Evolutionary conservation across 495 filamentous ascomycete genomes (phyloP), one percentile per base, ranked within the genome.

Genomic region (Podospora pseudopauciseta): DNA sequence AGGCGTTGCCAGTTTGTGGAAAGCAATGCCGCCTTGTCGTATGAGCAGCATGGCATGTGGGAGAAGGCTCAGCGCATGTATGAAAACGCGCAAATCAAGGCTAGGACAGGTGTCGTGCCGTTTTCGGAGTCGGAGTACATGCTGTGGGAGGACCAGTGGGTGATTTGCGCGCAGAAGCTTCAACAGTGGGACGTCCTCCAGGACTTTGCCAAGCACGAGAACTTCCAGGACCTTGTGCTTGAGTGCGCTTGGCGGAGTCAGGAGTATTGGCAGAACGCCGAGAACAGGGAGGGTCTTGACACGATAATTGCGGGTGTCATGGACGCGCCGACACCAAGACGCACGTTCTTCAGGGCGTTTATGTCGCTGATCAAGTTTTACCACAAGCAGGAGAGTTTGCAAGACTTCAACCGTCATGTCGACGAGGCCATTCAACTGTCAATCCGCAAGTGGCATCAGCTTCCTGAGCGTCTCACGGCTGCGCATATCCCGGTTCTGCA

Each of bases 141-240:
- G 87, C 85, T 99, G 1, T 99, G 96, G 96, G 96, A 99, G 79
- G 96, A 99, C 77, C 96, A 99, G 71, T 99, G 96, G 96, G 86
- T 98, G 44, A 85, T 96, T 55, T 98, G 96, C 75, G 95, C 94
- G 2, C 92, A 98, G 79, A 99, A 98, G 81, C 86, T 99, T 53
- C 96, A 99, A 75, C 96, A 98, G 71, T 99, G 96, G 96, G 96
- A 99, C 65, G 91, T 99, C 65, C 79, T 99, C 30, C 91, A 89
- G 65, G 96, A 99, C 70, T 98, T 97, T 70, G 94, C 96, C n/a
- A 98, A 98, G 78, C 94, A 98, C 68, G 96, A 99, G 73, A 99
- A 98, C 72, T 89, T 96, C 78, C 97, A 97, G 75, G 96, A 99
- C 73, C 87, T 99, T n/a, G 86, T 96, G 23, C 80, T 99, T 19